These are phyloP conservation scores for Aspergillus egyptiacus DNA, from an alignment of 495 filamentous ascomycete species.

Conservation along the genomic window DNA sequence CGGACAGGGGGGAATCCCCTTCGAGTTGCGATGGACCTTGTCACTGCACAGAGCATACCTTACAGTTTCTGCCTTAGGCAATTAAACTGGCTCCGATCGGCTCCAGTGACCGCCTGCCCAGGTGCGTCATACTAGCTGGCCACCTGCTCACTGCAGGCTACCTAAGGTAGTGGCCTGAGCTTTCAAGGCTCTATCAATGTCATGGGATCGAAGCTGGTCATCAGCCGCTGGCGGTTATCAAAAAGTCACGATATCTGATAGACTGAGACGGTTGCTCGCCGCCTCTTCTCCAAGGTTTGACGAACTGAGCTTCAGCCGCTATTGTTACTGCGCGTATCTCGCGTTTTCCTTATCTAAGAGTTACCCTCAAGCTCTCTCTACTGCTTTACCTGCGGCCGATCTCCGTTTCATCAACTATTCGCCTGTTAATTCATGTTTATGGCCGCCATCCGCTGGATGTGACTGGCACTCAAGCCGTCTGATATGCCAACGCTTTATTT, in stretches of 20 bases:
- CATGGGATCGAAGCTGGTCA: constrained; percentile 18
- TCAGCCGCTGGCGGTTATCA: constrained; percentile 3
- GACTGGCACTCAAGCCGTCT: constrained; percentile 14
- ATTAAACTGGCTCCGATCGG: not conserved
- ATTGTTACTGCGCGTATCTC: not conserved
- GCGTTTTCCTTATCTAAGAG: too few species aligned
- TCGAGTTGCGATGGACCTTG: too few species aligned
- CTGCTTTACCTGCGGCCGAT: too few species aligned
- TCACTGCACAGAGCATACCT: too few species aligned
- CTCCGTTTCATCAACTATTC: too few species aligned
- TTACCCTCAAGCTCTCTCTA: not conserved
- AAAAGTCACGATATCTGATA: not conserved
- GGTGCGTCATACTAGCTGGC: too few species aligned
- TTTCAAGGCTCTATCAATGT: constrained; percentile 19
- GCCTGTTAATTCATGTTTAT: too few species aligned
- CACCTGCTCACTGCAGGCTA: too few species aligned
- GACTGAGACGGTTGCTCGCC: too few species aligned
- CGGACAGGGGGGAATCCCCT: too few species aligned
- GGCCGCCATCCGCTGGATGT: constrained; percentile 13
- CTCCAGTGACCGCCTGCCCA: not conserved
- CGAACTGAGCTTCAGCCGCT: not conserved
- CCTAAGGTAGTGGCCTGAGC: too few species aligned
- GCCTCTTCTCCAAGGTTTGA: too few species aligned
- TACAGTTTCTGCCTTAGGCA: constrained; percentile 6
- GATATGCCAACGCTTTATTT: constrained; percentile 14